Conservation (phyloP, 1,284 basidiomycete genomes). For the Fomitopsis palustris region DNA sequence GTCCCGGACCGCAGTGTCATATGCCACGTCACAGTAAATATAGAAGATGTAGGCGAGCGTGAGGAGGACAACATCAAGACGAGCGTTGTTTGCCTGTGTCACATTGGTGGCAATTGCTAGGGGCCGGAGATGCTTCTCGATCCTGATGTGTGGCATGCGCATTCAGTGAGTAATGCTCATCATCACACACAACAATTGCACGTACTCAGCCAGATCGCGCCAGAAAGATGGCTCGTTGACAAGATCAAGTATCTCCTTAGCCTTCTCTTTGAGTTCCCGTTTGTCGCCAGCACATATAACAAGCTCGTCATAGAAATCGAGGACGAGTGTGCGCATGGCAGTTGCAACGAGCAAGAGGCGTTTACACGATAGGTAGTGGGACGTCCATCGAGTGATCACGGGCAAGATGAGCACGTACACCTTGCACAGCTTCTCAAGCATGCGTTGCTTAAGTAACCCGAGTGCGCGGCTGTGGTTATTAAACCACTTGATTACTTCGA, state of each 20-base stretch:
- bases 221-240: constrained; percentile 11
- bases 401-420: too few relatives aligned
- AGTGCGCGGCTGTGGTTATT: too few relatives aligned
- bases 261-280: not conserved
- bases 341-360: not conserved
- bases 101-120: constrained; percentile 26
- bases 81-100: constrained; percentile 15
- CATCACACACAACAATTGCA: constrained; percentile 2
- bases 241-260: not conserved
- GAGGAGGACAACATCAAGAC: not conserved
- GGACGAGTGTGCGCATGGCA: too few relatives aligned
- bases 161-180: too few relatives aligned
- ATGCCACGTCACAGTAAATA: constrained; percentile 1
- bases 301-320: too few relatives aligned
- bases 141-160: constrained; percentile 3
- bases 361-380: not conserved
- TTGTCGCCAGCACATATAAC: too few relatives aligned
- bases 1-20: not conserved
- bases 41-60: constrained; percentile 12
- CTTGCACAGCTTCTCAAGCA: too few relatives aligned
- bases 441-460: too few relatives aligned
- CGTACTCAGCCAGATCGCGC: constrained; percentile 2
- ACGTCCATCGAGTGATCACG: not conserved
- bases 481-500: too few relatives aligned
- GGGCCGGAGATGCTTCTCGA: constrained; percentile 23